Percentiles rank a stretch among this genome's conserved stretches.
phyloP scores from a whole-genome alignment of 176 grass and related monocot species.

The Secale cereale region DNA sequence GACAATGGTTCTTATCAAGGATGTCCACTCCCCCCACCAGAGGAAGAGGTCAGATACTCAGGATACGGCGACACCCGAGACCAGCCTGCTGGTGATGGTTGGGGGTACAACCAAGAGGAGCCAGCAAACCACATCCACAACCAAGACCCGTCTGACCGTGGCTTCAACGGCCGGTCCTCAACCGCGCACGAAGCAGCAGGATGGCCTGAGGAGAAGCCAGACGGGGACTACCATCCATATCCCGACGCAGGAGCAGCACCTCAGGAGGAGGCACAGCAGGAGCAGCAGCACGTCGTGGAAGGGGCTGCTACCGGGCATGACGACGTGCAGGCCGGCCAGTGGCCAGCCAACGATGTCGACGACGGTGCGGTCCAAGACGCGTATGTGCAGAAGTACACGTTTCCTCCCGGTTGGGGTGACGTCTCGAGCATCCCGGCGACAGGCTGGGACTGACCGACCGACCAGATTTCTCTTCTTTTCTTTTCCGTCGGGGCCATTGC shows the following conservation, averaged over 20 bases:
- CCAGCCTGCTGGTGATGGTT: background rate
- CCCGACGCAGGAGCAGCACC: background rate
- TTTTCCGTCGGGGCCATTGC: background rate
- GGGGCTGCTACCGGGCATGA: background rate
- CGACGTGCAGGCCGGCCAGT: background rate
- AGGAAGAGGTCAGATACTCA: conserved; percentile 31
- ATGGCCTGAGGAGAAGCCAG: conserved; percentile 23
- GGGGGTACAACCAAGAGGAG: conserved; percentile 36
- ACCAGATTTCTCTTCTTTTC: background rate
- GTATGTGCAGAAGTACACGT: conserved; percentile 12
- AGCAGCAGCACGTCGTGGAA: conserved; percentile 13
- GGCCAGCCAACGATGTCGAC: background rate
- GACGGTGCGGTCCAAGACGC: background rate
- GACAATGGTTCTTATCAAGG: conserved; percentile 89
- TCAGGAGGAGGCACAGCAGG: conserved; percentile 1
- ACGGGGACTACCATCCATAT: conserved; percentile 22
- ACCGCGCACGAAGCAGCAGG: background rate
- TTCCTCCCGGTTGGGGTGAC: conserved; percentile 51
- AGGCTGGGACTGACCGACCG: conserved; percentile 51
- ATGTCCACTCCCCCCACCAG: conserved; percentile 71
- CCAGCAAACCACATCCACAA: conserved; percentile 4
- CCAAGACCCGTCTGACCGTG: conserved; percentile 16
- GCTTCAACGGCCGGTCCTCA: background rate
- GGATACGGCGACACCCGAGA: conserved; percentile 13
- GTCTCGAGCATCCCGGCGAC: conserved; percentile 39